Evolutionary conservation across 2,329 filamentous ascomycete genomes (phyloP), one percentile per base, ranked within the genome.

Genomic region (Calonectria pteridis): DNA sequence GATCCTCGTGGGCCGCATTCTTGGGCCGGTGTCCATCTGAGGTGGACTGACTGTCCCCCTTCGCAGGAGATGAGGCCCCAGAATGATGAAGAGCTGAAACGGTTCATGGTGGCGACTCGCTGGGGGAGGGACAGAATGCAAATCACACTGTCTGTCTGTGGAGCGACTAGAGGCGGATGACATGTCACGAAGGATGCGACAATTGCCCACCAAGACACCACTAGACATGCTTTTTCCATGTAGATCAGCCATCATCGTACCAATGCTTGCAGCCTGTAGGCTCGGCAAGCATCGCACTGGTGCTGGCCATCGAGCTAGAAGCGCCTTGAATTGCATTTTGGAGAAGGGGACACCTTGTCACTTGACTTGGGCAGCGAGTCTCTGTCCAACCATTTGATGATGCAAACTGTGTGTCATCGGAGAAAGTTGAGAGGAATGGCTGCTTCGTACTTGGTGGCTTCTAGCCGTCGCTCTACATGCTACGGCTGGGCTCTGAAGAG

Each of bases 21-120:
- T 62, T 62, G 55, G 33, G 55, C 55, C 55, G 55, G 23, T 62
- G 55, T 62, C 55, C 55, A 62, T 62, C 55, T 37, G 33, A 40
- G 33, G 55, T 62, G 55, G 55, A 40, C 55, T 62, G 55, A 16
- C 43, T 13, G 43, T 16, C 35, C 55, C 33, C 33, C 26, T 20
- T 26, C 1, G 43, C 43, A 11, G 20, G 43, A 46, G n/a, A 46
- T 46, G 31, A 62, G 28, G 55, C 26, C 18, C 55, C 55, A 37
- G 55, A 28, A 26, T 28, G 33, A 26, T 28, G 23, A 62, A 14
- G 18, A 28, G 40, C 40, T 64, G 59, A 49, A 43, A 28, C 59
- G 20, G 6, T 64, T 18, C 37, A 64, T 64, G 26, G 59, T 64
- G 59, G 59, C 59, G 20, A 64, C 20, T 31, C 11, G n/a, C 18